Evolutionary conservation across 495 filamentous ascomycete species (phyloP), one percentile per base, ranked within the genome.

Genomic region (Glonium stellatum): DNA sequence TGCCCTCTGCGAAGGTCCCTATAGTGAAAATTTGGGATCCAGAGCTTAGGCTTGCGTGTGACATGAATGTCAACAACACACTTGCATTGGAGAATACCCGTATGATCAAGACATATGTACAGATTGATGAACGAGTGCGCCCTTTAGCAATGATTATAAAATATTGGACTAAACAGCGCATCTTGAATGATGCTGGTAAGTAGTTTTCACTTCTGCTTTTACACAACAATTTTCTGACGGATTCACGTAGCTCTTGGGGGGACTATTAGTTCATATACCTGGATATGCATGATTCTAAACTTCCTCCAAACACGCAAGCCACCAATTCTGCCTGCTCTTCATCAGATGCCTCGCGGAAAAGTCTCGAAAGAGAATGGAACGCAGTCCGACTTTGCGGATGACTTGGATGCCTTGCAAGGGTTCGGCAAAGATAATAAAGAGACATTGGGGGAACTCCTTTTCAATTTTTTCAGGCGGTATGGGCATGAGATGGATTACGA

Each of bases 1-100:
- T 97, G 6, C 87, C 88, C 22, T 87, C 87, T 41, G 93, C 93
- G 13, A 97, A 96, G 71, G 95, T 98, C 15, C 92, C 95, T 10
- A 98, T 98, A 63, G 93, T 98, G 55, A 98, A 97, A 75, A 92
- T 96, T 50, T 97, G 92, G 92, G 93, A 98, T 69, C 95, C 93
- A 0, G 90, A 96, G 72, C 79, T 96, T 23, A 75, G 82, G 39
- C 77, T 98, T 59, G 87, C 90, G n/a, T 96, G 90, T 65, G 93
- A 98, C 70, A 93, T 98, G 87, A 98, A 97, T 59, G 90, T 97
- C 75, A 98, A 98, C 75, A 98, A 96, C 63, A 92, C 92, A 1
- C 64, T 92, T 48, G 93, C 93, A 0, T 74, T 98, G 61, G 92
- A 97, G 70, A 98, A 98, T 68, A 98, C 93, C 23, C 86, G 90